A percentile compares a stretch with the other conserved stretches of the same genome.
phyloP scores from a whole-genome alignment of 192 early-diverging fungal genomes.

The Entophlyctis luteolus region DNA sequence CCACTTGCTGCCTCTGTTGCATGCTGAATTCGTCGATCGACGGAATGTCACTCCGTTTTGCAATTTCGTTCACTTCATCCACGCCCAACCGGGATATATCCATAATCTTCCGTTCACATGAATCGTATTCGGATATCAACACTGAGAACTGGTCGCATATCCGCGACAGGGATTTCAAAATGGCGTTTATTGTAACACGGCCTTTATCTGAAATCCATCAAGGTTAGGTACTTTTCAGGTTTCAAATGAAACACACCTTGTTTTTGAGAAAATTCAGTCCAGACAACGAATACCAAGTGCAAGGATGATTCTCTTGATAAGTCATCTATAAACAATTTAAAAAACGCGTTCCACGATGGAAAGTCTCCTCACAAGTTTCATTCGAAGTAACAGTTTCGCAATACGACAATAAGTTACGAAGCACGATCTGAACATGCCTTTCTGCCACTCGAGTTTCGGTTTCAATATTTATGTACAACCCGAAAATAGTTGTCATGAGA shows the following conservation, averaged over 20 bases:
- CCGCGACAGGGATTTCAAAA: slow-evolving; percentile 39
- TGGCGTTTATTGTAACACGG: background rate
- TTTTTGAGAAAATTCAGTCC: background rate
- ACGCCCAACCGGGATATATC: slow-evolving; percentile 43
- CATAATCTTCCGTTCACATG: slow-evolving; percentile 26
- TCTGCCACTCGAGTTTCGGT: slow-evolving; percentile 32
- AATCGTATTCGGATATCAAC: slow-evolving; percentile 27
- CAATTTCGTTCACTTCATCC: slow-evolving; percentile 54
- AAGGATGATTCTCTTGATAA: too few relatives aligned
- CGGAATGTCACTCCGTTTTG: slow-evolving; percentile 11
- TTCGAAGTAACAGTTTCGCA: slow-evolving; percentile 37
- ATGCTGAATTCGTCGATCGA: slow-evolving; percentile 41
- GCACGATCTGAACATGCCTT: slow-evolving; percentile 43
- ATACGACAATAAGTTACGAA: slow-evolving; percentile 55
- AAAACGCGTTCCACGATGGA: too few relatives aligned
- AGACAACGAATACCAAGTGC: too few relatives aligned
- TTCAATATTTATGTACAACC: background rate
- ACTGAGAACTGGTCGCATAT: slow-evolving; percentile 25
- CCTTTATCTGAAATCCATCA: slow-evolving; percentile 4
- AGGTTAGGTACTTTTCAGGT: background rate
- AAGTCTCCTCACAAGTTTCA: slow-evolving; percentile 12
- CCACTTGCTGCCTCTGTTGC: slow-evolving; percentile 46
- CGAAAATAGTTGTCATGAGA: slow-evolving; percentile 32
- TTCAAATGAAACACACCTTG: background rate
- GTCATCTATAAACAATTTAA: too few relatives aligned